Percentiles rank a stretch among this genome's conserved stretches.
phyloP scores from a whole-genome alignment of 768 basidiomycete species.

The Mycena sanguinolenta region DNA sequence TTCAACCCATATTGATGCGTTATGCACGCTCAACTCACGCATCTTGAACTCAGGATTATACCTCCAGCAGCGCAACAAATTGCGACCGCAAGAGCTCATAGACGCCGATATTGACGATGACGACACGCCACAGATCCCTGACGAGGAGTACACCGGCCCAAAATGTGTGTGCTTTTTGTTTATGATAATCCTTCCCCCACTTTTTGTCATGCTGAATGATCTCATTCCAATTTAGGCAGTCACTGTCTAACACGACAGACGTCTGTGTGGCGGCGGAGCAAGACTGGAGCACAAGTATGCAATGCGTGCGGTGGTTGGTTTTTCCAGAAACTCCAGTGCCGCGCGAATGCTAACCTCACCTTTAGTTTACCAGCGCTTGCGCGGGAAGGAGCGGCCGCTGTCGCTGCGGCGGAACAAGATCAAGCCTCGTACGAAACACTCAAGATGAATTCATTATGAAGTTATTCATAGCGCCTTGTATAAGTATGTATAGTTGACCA shows the following conservation, averaged over 20 bases:
- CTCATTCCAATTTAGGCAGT: background rate
- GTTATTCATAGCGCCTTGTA: background rate
- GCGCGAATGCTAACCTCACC: too few species aligned
- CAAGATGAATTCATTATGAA: conserved; percentile 27
- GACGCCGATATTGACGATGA: conserved; percentile 32
- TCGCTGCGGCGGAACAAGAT: conserved; percentile 29
- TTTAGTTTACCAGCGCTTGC: conserved; percentile 21
- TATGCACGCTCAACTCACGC: too few species aligned
- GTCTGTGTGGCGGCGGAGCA: conserved; percentile 32
- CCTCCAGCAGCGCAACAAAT: conserved; percentile 34
- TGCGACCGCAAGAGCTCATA: conserved; percentile 34
- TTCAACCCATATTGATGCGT: too few species aligned
- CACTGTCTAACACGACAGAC: conserved; percentile 33
- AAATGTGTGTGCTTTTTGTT: conserved; percentile 9
- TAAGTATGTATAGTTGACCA: background rate
- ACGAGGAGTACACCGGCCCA: conserved; percentile 31
- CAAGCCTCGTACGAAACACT: conserved; percentile 28
- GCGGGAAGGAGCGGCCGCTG: conserved; percentile 32
- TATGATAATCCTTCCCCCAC: background rate
- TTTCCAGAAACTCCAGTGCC: too few species aligned
- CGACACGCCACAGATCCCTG: conserved; percentile 26
- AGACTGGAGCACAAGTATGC: conserved; percentile 29
- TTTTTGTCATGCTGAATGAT: background rate
- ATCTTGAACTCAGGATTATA: too few species aligned
- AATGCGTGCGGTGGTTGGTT: conserved; percentile 35